Evolutionary conservation across 2,329 filamentous ascomycete species (phyloP), one percentile per base, ranked within the genome.

Genomic region (Chaetothyriales sp.): DNA sequence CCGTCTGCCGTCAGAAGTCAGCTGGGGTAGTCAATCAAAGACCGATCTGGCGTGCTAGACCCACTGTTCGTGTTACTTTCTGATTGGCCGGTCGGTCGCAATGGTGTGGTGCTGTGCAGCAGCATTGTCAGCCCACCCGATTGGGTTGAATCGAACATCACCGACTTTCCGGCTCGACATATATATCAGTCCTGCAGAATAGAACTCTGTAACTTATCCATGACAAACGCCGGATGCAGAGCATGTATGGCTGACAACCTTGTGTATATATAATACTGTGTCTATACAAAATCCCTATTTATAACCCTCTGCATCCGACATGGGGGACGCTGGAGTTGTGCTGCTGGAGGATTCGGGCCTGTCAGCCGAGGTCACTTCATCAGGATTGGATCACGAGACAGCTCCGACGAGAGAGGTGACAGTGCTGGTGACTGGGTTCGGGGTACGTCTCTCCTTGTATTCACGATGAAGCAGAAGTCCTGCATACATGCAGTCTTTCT

Each of bases 381-480:
- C 46, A 18, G 44, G 44, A 13, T 20, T 28, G 6, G 44, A 28
- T 9, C 8, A 56, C 46, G 52, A 40, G 18, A 50, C 47, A 33
- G 10, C 49, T 8, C 53, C 55, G 5, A 20, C 54, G n/a, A 50
- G 58, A 48, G 77, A 81, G 47, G 59, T 69, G 50, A 72, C 67
- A 50, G 68, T 74, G 37, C 61, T 74, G 18, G 66, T 75, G n/a
- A 74, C 69, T 7, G 70, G 70, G 18, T 73, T 73, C 58, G 70
- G 69, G 46, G 69, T 69, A 63, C 54, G 66, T 61, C 22, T 18
- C 44, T 48, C 18, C n/a, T 49, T 46, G 62, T 45, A 18, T 43
- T 22, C 37, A 6, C 46, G 18, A 33, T 50, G 47, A 37, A 20
- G 15, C 13, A 18, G 13, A 29, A 20, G 20, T 15, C 5, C 13